A percentile compares a stretch with the other conserved stretches of the same genome.
Evolutionary conservation across 2,329 filamentous ascomycete species (phyloP).

Genomic region (Hypocreales sp.): DNA sequence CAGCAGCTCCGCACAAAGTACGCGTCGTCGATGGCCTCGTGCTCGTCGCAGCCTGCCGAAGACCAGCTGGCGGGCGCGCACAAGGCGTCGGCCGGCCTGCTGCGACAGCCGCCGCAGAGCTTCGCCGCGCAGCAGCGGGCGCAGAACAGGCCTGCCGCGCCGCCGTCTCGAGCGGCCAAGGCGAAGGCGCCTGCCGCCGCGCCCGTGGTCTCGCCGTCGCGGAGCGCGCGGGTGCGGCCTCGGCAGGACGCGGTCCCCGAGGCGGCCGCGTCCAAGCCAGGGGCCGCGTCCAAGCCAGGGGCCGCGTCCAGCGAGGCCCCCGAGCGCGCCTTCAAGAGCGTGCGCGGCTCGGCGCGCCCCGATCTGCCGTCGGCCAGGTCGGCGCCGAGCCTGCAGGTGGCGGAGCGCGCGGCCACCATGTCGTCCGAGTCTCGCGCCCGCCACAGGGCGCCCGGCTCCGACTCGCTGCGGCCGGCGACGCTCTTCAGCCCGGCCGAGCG

Average conservation of each 20-base stretch:
- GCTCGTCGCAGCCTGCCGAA: conserved; percentile 12
- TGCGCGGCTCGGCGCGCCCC: conserved; percentile 13
- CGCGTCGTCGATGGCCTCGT: conserved; percentile 13
- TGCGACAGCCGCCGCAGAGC: conserved; percentile 43
- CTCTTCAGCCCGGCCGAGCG: conserved; percentile 41
- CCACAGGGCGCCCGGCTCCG: conserved; percentile 13
- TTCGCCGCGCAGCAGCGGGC: conserved; percentile 52
- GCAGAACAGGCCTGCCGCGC: conserved; percentile 30
- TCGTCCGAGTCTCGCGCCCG: conserved; percentile 9
- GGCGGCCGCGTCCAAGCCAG: no score
- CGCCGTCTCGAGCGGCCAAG: conserved; percentile 8
- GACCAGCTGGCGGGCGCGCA: conserved; percentile 18
- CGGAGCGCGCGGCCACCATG: conserved; percentile 14
- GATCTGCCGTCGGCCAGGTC: conserved; percentile 12
- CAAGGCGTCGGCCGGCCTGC: conserved; percentile 23
- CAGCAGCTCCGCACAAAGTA: conserved; percentile 19
- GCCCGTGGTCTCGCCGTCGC: conserved; percentile 9
- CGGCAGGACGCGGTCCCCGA: conserved; percentile 13
- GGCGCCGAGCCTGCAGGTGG: conserved; percentile 10
- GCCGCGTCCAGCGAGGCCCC: conserved; percentile 9
- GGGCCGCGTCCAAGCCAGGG: no score
- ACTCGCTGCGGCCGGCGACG: conserved; percentile 23
- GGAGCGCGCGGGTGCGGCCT: conserved; percentile 13
- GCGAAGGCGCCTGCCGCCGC: conserved; percentile 11
- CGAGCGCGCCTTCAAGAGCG: conserved; percentile 10